Percentiles rank a stretch among this genome's conserved stretches.
These are phyloP conservation scores for Globisporangium paroecandrum DNA, from an alignment of 352 stramenopile genomes.

Conservation along the genomic window DNA sequence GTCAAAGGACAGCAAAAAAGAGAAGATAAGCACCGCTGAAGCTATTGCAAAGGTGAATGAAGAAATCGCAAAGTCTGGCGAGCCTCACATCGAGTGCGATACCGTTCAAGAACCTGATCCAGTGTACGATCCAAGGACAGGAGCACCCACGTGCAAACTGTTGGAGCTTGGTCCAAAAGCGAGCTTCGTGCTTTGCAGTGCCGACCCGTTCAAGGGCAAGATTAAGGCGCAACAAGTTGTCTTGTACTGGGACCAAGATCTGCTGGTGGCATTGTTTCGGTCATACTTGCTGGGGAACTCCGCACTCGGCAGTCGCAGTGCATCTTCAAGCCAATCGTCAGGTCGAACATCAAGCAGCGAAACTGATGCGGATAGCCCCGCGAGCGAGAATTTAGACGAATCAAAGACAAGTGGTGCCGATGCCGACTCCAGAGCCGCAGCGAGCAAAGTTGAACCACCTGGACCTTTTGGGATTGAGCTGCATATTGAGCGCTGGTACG, in stretches of 20 bases:
- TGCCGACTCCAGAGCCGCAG: neutral
- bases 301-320: slow-evolving; percentile 20
- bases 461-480: slow-evolving; percentile 40
- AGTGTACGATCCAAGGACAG: slow-evolving; percentile 39
- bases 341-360: slow-evolving; percentile 26
- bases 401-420: neutral
- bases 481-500: slow-evolving; percentile 44
- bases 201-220: slow-evolving; percentile 49
- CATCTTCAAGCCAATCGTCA: slow-evolving; percentile 26
- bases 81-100: neutral
- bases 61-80: slow-evolving; percentile 7
- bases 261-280: slow-evolving; percentile 53
- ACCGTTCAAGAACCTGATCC: slow-evolving; percentile 27
- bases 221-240: slow-evolving; percentile 46
- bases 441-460: neutral
- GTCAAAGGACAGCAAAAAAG: slow-evolving; percentile 20
- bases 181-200: slow-evolving; percentile 46
- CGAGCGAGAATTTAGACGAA: neutral
- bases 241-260: slow-evolving; percentile 72
- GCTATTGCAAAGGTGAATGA: slow-evolving; percentile 35
- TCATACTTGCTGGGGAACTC: slow-evolving; percentile 47
- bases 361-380: neutral
- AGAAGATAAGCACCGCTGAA: slow-evolving; percentile 31
- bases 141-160: slow-evolving; percentile 42
- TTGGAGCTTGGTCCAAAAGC: slow-evolving; percentile 56